Conservation (phyloP, 2,329 filamentous ascomycete species). For the Thelonectria rubi region DNA sequence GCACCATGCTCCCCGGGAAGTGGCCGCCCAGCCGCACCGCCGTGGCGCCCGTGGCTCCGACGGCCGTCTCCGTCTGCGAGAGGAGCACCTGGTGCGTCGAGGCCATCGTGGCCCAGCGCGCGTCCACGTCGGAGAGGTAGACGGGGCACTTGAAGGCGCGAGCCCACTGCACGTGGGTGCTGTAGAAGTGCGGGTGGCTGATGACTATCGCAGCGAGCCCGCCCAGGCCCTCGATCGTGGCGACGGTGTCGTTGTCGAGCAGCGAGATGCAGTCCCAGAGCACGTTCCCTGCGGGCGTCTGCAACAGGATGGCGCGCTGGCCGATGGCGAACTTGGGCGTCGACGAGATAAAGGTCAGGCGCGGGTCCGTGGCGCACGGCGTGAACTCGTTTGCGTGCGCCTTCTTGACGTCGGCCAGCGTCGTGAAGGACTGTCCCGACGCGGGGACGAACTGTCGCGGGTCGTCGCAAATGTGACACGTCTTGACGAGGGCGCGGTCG, state of each 20-base stretch:
- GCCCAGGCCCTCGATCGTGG: constrained; percentile 65
- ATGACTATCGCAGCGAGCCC: constrained; percentile 78
- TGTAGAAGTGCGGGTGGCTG: constrained; percentile 85
- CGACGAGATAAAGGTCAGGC: constrained; percentile 58
- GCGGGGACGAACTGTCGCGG: constrained; percentile 74
- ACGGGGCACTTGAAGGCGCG: constrained; percentile 73
- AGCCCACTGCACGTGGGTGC: constrained; percentile 79
- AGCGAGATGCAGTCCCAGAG: constrained; percentile 83
- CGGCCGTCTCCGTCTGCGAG: constrained; percentile 51
- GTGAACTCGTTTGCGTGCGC: constrained; percentile 64
- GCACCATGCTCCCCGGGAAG: constrained; percentile 77
- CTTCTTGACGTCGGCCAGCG: constrained; percentile 57
- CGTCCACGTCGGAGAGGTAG: constrained; percentile 73
- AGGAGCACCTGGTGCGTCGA: constrained; percentile 59
- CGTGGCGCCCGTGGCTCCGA: constrained; percentile 59
- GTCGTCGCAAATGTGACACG: constrained; percentile 78
- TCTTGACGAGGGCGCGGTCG: constrained; percentile 57
- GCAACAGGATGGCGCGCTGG: constrained; percentile 75
- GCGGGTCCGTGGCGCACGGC: constrained; percentile 54
- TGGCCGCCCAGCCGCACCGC: constrained; percentile 80
- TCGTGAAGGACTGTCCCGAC: constrained; percentile 69
- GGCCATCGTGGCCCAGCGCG: constrained; percentile 66
- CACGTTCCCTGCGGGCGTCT: constrained; percentile 73
- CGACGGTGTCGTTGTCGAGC: constrained; percentile 71
- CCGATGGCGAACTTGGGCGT: constrained; percentile 75